Evolutionary conservation across 225 moss, liverwort and hornwort species (phyloP).

Genomic region (Bryum argenteum): DNA sequence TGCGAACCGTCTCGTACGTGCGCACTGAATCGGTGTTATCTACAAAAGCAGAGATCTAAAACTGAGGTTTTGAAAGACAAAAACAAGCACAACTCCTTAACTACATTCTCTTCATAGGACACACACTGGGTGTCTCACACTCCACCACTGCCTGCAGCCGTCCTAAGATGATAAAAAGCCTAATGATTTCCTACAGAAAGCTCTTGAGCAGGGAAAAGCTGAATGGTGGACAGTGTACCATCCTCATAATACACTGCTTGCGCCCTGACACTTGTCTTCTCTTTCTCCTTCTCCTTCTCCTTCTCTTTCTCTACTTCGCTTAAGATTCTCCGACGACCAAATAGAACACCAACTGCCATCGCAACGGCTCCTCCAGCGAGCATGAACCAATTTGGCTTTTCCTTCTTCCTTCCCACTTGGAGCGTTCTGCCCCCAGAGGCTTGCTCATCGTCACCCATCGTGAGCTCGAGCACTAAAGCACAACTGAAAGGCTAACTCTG

Average conservation of each 20-base stretch:
- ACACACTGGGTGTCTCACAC: not conserved
- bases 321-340: constrained; percentile 40
- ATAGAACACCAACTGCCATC: constrained; percentile 46
- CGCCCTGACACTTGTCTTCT: constrained; percentile 17
- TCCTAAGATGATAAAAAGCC: not conserved
- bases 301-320: constrained; percentile 21
- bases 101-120: not conserved
- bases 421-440: constrained; percentile 14
- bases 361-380: constrained; percentile 48
- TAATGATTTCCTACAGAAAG: not conserved
- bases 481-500: not conserved
- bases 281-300: too few relatives aligned
- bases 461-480: not conserved
- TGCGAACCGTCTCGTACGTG: constrained; percentile 25
- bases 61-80: not conserved
- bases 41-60: constrained; percentile 9
- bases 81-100: not conserved
- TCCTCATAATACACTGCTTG: constrained; percentile 12
- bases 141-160: not conserved
- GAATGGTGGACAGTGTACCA: constrained; percentile 20
- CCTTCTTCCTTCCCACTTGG: constrained; percentile 35
- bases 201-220: not conserved
- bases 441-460: constrained; percentile 37
- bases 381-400: constrained; percentile 46
- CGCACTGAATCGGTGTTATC: constrained; percentile 28